These are phyloP conservation scores for Suhomyces emberorum DNA, from an alignment of 805 yeast species.

Conservation along the genomic window DNA sequence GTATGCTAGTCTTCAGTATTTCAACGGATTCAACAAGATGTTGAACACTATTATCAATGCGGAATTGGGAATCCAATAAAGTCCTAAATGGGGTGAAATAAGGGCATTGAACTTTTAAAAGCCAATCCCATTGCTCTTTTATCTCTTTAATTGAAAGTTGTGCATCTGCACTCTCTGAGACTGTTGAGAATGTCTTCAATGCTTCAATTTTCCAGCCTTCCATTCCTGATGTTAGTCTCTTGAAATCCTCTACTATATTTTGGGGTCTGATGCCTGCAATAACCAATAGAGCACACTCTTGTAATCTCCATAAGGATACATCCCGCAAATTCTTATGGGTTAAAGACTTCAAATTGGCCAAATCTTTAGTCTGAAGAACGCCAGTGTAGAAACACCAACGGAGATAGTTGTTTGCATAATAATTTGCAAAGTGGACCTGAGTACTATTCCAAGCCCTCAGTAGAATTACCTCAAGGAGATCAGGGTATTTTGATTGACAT, in stretches of 20 bases:
- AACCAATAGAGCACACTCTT: constrained; percentile 4
- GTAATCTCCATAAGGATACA: constrained; percentile 17
- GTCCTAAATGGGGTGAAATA: constrained; percentile 9
- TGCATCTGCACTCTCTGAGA: too few relatives aligned
- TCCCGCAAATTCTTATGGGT: constrained; percentile 15
- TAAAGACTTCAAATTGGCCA: neutral
- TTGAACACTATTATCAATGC: too few relatives aligned
- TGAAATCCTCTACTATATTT: constrained; percentile 7
- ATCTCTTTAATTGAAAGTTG: too few relatives aligned
- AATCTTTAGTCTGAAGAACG: neutral
- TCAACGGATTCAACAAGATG: too few relatives aligned
- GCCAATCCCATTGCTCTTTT: constrained; percentile 11
- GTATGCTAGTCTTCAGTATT: too few relatives aligned
- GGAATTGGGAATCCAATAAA: neutral
- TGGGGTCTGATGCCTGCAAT: neutral
- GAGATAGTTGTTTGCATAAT: constrained; percentile 34
- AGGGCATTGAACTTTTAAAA: constrained; percentile 11
- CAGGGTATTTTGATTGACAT: neutral
- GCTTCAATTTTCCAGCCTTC: neutral
- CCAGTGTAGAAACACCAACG: constrained; percentile 20
- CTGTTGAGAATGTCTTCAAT: too few relatives aligned
- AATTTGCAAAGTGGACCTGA: constrained; percentile 36
- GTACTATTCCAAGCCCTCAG: constrained; percentile 25
- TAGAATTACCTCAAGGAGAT: constrained; percentile 6
- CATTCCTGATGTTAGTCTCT: neutral